Evolutionary conservation across 306 rosid species (phyloP), one percentile per base, ranked within the genome.

Genomic region (Sechiopsis laciniata): DNA sequence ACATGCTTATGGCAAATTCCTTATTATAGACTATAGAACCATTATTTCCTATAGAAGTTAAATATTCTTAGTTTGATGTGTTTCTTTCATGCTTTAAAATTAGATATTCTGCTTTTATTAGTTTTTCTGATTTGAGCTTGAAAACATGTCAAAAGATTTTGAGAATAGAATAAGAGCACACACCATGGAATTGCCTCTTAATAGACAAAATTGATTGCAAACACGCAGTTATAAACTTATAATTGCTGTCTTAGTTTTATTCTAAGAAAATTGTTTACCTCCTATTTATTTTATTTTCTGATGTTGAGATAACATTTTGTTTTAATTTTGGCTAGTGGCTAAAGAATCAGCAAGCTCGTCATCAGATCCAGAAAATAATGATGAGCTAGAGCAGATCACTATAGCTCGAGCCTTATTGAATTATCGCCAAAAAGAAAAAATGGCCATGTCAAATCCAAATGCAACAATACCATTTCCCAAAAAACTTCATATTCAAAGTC

Each of bases 301-400:
- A 50, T 74, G 17, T 37, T 1, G n/a, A 3, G n/a, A 17, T 64
- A 2, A 74, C 68, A 40, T 77, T 24, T 66, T 78, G 78, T 84
- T 24, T 64, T 52, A 55, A 80, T 75, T 77, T 71, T 87, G 78
- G 63, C 75, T 84, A 93, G 96, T 90, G 96, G 93, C 91, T 60
- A 94, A 91, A 83, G 97, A 89, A 74, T 82, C 96, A 50, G 88
- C 96, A 24, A 88, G 88, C 62, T 91, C 97, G 55, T 90, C 99
- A 58, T 83, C 89, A 46, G 99, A 95, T 78, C 88, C 90, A 2
- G 99, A 95, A 57, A 88, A 75, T 87, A 89, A 71, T 21, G 99
- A 95, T 63, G 99, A 95, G 76, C 77, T 91, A 72, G 99, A 95
- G 80, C 99, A 95, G 83, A 91, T 91, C 83, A 91, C 97, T 2